Conservation (phyloP, 1,284 basidiomycete species). For the Malassezia dermatis region DNA sequence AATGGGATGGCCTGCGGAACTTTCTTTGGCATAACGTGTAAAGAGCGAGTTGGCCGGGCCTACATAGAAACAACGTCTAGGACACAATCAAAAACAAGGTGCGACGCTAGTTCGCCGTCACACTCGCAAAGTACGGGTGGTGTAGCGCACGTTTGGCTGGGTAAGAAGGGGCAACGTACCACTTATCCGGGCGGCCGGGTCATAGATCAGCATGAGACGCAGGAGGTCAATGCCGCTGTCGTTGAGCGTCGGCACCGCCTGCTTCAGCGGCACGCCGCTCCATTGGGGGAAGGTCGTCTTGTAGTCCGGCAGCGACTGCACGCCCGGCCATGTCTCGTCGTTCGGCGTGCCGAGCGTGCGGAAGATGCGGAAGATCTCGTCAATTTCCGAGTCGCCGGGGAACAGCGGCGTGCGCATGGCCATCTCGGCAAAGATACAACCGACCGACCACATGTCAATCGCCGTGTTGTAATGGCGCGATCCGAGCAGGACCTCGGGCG, state of each 20-base stretch:
- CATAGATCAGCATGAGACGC: conserved; percentile 73
- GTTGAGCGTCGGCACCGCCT: conserved; percentile 45
- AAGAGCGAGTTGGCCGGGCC: conserved; percentile 2
- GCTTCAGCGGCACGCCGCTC: conserved; percentile 58
- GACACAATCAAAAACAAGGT: background rate
- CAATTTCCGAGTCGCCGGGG: conserved; percentile 97
- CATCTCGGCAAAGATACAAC: conserved; percentile 83
- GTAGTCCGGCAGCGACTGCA: conserved; percentile 81
- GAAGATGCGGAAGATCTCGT: conserved; percentile 99
- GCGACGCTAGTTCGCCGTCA: conserved; percentile 1
- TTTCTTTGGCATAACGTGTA: conserved; percentile 47
- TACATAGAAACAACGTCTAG: background rate
- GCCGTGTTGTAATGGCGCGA: conserved; percentile 87
- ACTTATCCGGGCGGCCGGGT: conserved; percentile 75
- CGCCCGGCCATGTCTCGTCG: conserved; percentile 84
- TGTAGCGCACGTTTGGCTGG: conserved; percentile 53
- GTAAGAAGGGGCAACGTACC: conserved; percentile 21
- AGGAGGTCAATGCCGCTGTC: conserved; percentile 37
- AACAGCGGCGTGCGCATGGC: conserved; percentile 81
- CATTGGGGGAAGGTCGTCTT: conserved; percentile 95
- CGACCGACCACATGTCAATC: conserved; percentile 98
- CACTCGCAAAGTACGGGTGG: conserved; percentile 25
- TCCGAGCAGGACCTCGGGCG: conserved; percentile 89
- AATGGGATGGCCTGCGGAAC: conserved; percentile 44
- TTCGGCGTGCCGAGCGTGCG: conserved; percentile 68